Conservation (phyloP, 2,329 filamentous ascomycete genomes). For the Sarocladium strictum region DNA sequence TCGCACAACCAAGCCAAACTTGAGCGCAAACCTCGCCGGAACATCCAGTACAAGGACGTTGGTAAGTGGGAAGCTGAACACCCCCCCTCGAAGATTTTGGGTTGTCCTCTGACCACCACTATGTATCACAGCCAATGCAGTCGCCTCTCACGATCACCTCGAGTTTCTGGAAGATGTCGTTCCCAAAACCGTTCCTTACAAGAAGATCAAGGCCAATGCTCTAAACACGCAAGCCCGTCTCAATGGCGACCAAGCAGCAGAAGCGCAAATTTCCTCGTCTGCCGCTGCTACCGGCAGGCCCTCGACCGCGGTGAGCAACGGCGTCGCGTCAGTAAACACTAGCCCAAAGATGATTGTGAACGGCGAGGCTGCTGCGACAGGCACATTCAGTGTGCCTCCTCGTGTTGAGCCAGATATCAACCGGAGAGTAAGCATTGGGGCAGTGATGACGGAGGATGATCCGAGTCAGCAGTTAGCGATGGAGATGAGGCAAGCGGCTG, state of each 20-base stretch:
- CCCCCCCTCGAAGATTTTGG: not conserved
- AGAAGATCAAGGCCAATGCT: slow-evolving; percentile 64
- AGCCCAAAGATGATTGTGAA: slow-evolving; percentile 17
- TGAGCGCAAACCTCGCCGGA: slow-evolving; percentile 85
- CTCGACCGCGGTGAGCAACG: slow-evolving; percentile 4
- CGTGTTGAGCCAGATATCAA: slow-evolving; percentile 14
- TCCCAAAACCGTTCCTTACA: slow-evolving; percentile 77
- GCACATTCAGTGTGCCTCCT: slow-evolving; percentile 15
- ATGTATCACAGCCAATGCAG: slow-evolving; percentile 61
- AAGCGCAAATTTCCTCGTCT: slow-evolving; percentile 16
- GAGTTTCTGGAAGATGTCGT: slow-evolving; percentile 92
- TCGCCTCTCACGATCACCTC: slow-evolving; percentile 84
- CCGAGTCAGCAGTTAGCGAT: slow-evolving; percentile 49
- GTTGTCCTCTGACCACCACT: not conserved
- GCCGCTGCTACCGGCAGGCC: slow-evolving; percentile 1
- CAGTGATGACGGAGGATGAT: slow-evolving; percentile 24
- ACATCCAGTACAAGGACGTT: slow-evolving; percentile 93
- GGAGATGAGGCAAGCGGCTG: slow-evolving; percentile 44
- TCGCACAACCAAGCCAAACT: slow-evolving; percentile 83
- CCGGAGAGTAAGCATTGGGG: slow-evolving; percentile 13
- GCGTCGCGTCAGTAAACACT: not conserved
- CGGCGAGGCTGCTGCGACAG: slow-evolving; percentile 16
- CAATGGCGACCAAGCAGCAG: slow-evolving; percentile 23
- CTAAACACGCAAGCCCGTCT: slow-evolving; percentile 42
- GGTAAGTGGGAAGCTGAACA: slow-evolving; percentile 42